Evolutionary conservation across 129 eudicot genomes (phyloP).

Genomic region (Flaveria sonorensis): DNA sequence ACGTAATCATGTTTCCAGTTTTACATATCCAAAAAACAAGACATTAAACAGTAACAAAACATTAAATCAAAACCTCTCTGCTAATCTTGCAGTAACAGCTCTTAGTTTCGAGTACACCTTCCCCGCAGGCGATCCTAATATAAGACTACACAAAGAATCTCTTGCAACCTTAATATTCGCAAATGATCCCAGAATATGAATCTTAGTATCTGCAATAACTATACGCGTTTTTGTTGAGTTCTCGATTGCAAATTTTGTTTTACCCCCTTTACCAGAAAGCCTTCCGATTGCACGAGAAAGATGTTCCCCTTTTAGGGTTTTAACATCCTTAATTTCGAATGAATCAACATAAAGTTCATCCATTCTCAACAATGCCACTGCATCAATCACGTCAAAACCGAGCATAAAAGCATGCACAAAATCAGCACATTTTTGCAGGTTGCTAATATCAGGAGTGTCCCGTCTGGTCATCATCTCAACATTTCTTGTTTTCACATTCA

Average conservation of each 20-base stretch:
- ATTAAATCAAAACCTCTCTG: conserved; percentile 51
- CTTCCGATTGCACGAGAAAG: conserved; percentile 79
- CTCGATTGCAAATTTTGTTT: conserved; percentile 71
- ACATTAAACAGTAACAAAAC: not conserved
- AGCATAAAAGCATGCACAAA: conserved; percentile 82
- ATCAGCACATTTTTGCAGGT: conserved; percentile 80
- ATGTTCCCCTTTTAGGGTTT: conserved; percentile 70
- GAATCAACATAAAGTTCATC: conserved; percentile 85
- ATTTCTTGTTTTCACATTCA: conserved; percentile 63
- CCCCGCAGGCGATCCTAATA: conserved; percentile 69
- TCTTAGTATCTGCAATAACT: conserved; percentile 73
- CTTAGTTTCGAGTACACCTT: conserved; percentile 76
- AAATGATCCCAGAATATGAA: conserved; percentile 76
- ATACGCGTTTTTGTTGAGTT: conserved; percentile 74
- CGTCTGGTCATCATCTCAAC: conserved; percentile 68
- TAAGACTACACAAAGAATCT: conserved; percentile 65
- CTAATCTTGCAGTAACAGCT: conserved; percentile 64
- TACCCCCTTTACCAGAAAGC: conserved; percentile 78
- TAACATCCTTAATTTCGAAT: conserved; percentile 76
- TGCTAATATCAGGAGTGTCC: conserved; percentile 74
- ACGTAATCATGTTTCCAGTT: conserved; percentile 16
- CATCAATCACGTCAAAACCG: conserved; percentile 71
- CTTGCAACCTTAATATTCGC: conserved; percentile 73
- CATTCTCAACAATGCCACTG: conserved; percentile 58
- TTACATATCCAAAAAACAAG: not conserved